A percentile compares a stretch with the other conserved stretches of the same genome.
Evolutionary conservation across 352 stramenopile species (phyloP).

Genomic region (Peronospora belbahrii): DNA sequence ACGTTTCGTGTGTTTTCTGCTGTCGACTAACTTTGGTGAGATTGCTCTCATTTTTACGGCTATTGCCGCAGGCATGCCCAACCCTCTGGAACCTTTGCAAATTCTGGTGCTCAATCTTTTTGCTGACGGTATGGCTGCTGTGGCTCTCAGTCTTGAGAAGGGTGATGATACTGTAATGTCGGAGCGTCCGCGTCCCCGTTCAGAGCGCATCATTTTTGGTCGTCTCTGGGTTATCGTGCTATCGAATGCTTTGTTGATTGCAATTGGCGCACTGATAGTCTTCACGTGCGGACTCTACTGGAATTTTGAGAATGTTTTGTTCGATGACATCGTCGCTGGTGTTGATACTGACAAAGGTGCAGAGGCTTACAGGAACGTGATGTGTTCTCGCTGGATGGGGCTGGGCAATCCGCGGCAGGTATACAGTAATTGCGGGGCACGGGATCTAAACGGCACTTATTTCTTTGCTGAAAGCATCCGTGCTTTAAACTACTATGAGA

Average conservation of each 20-base stretch:
- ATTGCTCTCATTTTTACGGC: slow-evolving; percentile 81
- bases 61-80: slow-evolving; percentile 61
- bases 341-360: slow-evolving; percentile 31
- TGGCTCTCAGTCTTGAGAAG: slow-evolving; percentile 66
- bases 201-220: slow-evolving; percentile 57
- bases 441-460: slow-evolving; percentile 24
- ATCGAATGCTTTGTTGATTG: slow-evolving; percentile 59
- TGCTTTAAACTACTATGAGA: slow-evolving; percentile 29
- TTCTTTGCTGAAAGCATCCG: slow-evolving; percentile 33
- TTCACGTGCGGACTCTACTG: slow-evolving; percentile 58
- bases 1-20: slow-evolving; percentile 96
- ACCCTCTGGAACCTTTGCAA: slow-evolving; percentile 91
- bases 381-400: slow-evolving; percentile 53
- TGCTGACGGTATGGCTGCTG: slow-evolving; percentile 86
- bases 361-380: slow-evolving; percentile 35
- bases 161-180: slow-evolving; percentile 63
- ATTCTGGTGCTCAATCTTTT: slow-evolving; percentile 98
- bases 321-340: slow-evolving; percentile 41
- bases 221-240: slow-evolving; percentile 62
- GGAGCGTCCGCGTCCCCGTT: slow-evolving; percentile 41
- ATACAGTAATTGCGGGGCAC: slow-evolving; percentile 43
- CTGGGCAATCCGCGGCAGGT: slow-evolving; percentile 34
- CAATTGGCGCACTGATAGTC: slow-evolving; percentile 42
- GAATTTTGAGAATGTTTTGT: slow-evolving; percentile 58
- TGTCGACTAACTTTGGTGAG: slow-evolving; percentile 95